Base-by-base conservation (phyloP, 768 basidiomycete genomes). In the Lactifluus subvellereus region DNA sequence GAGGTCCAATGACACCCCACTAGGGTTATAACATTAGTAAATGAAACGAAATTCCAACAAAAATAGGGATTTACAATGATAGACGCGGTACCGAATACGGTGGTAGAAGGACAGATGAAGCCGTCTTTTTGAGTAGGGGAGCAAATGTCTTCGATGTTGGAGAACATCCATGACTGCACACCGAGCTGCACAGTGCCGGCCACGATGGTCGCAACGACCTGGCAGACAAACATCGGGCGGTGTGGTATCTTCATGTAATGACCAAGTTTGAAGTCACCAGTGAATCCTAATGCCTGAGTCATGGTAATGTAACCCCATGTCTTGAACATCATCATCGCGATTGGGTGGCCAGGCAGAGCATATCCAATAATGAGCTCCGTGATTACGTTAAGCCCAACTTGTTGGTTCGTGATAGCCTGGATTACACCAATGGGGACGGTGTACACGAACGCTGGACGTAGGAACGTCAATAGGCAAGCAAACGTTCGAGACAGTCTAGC, bases 241-340 rank as follows among this genome's bases (percentile, higher is more conserved):
- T 88, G 89, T 4, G 87, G 85, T 55, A 91, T 80, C 74, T 88
- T 88, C 84, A 84, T 86, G 67, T 77, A 77, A 37, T 37, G 35
- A 37, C 35, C 35, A 37, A 37, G 35, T 37, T 37, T 37, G 35
- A 37, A 40, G 40, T 91, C 88, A 8, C 82, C 78, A 1, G 86
- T 81, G 76, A 91, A 92, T 47, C 76, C 76, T 50, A 91, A 71
- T 1, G 88, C 87, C 73, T 87, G 85, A 4, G 79, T 79, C 80
- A 84, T 83, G 54, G 82, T 85, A 63, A 87, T 85, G 68, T 89
- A 89, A 38, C 89, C 88, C 79, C 79, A 89, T 0, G 87, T 88
- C 81, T 89, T 91, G 80, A 91, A 90, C 77, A 91, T 78, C 89
- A 91, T 90, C 80, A 84, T 88, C 0, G 90, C 89, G 60, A 91